These are phyloP conservation scores for Carpinus fangiana DNA, from an alignment of 306 rosid genomes.

Conservation along the genomic window DNA sequence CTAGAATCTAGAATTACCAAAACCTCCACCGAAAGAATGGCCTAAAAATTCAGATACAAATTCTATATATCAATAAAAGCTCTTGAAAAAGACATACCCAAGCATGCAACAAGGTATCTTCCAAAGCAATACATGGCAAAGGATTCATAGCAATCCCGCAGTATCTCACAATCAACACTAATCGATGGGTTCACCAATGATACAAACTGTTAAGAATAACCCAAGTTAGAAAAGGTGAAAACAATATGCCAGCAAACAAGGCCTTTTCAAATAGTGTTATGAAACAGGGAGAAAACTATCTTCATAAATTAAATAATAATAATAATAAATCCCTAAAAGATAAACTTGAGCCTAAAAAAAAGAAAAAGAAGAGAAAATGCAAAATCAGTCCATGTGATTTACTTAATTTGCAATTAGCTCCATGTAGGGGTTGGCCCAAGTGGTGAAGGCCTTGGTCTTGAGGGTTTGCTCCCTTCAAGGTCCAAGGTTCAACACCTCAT, in stretches of 20 bases:
- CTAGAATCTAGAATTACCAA: neutral
- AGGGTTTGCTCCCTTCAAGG: too few species aligned
- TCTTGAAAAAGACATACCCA: conserved; percentile 49
- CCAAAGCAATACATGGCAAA: conserved; percentile 99
- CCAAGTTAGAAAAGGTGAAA: conserved; percentile 22
- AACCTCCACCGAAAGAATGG: conserved; percentile 1
- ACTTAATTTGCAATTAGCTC: too few species aligned
- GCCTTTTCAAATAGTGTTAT: neutral
- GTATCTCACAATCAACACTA: conserved; percentile 82
- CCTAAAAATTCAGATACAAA: neutral
- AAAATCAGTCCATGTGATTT: too few species aligned
- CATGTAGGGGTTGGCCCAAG: too few species aligned
- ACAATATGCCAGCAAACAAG: conserved; percentile 8
- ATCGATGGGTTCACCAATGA: conserved; percentile 79
- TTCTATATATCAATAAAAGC: conserved; percentile 4
- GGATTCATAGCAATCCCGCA: conserved; percentile 95
- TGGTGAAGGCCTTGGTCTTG: too few species aligned
- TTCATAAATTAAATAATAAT: neutral
- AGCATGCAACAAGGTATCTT: conserved; percentile 94
- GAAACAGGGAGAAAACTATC: neutral
- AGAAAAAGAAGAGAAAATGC: neutral
- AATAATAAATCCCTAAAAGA: neutral
- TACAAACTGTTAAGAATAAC: conserved; percentile 55
- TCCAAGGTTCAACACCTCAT: too few species aligned
- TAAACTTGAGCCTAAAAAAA: neutral